Base-by-base conservation (phyloP, 441 rosid species). In the Populus hybrid region DNA sequence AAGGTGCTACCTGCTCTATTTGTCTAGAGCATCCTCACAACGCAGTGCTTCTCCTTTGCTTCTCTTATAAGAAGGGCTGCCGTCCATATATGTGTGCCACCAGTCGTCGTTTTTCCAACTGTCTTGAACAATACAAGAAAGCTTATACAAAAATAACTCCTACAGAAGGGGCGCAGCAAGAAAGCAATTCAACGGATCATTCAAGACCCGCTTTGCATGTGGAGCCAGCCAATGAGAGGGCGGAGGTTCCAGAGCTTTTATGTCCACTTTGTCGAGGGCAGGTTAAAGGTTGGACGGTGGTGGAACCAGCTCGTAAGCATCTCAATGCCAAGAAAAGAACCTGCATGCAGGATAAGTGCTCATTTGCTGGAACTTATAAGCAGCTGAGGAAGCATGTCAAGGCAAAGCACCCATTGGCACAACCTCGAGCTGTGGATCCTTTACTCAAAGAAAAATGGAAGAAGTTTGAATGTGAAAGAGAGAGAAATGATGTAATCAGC, bases 51-150 rank as follows among this genome's bases (percentile, higher is more conserved):
- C 98, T 95, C 71, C 95, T 94, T 61, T 95, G 99, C 80, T 94
- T 97, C 53, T 95, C 99, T 73, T 89, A 95, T 75, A 90, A 90
- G 82, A 95, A 94, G 83, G 99, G 99, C 38, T 95, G 99, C 68
- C 97, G 95, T 63, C 95, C 99, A 42, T 95, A 91, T 83, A 95
- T 95, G 99, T 95, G 99, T 82, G 93, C 93, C 78, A 95, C 99
- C 46, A 92, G 99, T 81, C 87, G 89, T 75, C 91, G 98, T 0
- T 94, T 88, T 73, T 93, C 99, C 20, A 95, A 95, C 77, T 95
- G 99, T 84, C 97, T 95, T 71, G 92, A 90, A 24, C 98, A 90
- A 79, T 95, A 89, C 87, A 87, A 90, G 87, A 94, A 92, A 81
- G 95, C 98, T 3, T 90, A 93, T 72, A 80, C 95, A 24, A 95